Percentiles rank a stretch among this genome's conserved stretches.
phyloP scores from a whole-genome alignment of 345 rosid genomes.

The Psidium guajava region DNA sequence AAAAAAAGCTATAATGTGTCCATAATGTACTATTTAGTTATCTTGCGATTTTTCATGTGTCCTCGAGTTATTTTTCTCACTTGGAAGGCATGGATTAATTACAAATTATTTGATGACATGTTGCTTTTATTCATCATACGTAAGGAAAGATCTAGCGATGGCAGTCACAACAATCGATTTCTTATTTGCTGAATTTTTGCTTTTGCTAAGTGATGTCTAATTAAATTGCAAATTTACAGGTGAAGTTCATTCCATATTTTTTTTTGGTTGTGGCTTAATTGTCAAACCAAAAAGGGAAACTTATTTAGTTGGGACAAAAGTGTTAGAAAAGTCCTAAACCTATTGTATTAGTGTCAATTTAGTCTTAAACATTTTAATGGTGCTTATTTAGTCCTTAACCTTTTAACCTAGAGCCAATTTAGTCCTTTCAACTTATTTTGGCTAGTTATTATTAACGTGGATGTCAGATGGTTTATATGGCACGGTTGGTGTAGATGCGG shows the following conservation, averaged over 20 bases:
- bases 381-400: no score
- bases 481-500: no score
- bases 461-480: no score
- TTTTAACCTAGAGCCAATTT: no score
- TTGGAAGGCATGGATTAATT: neutral
- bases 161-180: neutral
- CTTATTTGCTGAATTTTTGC: neutral
- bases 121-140: no score
- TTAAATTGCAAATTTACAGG: neutral
- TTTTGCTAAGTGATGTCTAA: neutral
- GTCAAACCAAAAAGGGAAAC: neutral
- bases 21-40: neutral
- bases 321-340: no score
- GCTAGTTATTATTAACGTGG: no score
- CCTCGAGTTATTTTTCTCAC: neutral
- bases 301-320: no score
- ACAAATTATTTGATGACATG: neutral
- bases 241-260: neutral
- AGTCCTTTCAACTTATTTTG: no score
- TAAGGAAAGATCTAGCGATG: neutral
- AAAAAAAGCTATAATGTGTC: neutral
- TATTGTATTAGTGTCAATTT: no score
- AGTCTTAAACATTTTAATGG: no score
- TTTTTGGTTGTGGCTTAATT: neutral
- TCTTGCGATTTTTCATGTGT: neutral